Evolutionary conservation across 2,329 filamentous ascomycete genomes (phyloP).

Genomic region (Daldinia sp.): DNA sequence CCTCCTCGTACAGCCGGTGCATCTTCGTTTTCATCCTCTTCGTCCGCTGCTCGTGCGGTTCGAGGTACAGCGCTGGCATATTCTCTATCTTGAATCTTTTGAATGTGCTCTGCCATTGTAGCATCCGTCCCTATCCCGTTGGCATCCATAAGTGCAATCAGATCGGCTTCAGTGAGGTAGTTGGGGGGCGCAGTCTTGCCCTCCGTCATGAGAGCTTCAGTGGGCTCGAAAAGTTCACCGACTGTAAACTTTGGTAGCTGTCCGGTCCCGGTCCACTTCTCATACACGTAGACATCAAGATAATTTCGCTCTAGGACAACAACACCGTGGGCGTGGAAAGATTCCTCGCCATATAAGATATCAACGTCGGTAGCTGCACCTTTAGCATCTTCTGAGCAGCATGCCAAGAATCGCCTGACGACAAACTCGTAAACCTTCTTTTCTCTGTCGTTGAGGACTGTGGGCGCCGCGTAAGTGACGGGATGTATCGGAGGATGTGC

Average conservation of each 20-base stretch:
- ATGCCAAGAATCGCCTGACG: conserved; percentile 88
- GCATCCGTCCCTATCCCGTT: conserved; percentile 99
- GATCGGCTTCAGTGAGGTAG: conserved; percentile 92
- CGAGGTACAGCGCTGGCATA: conserved; percentile 76
- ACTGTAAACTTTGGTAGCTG: conserved; percentile 80
- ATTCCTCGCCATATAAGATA: conserved; percentile 82
- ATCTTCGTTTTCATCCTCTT: conserved; percentile 51
- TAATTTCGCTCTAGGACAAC: conserved; percentile 90
- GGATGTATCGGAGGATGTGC: conserved; percentile 98
- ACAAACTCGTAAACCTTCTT: conserved; percentile 91
- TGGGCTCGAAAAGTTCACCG: conserved; percentile 86
- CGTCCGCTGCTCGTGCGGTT: conserved; percentile 48
- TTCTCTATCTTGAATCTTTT: conserved; percentile 88
- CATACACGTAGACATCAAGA: conserved; percentile 93
- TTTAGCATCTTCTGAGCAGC: conserved; percentile 92
- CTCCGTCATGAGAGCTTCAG: conserved; percentile 86
- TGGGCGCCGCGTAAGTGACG: conserved; percentile 79
- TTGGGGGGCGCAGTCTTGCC: conserved; percentile 87
- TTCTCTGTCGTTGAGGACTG: conserved; percentile 71
- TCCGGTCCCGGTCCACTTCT: conserved; percentile 91
- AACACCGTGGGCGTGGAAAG: conserved; percentile 83
- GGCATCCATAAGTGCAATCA: conserved; percentile 96
- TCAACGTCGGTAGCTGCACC: conserved; percentile 87
- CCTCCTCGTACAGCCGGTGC: conserved; percentile 51
- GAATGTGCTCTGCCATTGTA: conserved; percentile 98